Evolutionary conservation across 352 stramenopile species (phyloP).

Genomic region (Hyaloperonospora brassicae): DNA sequence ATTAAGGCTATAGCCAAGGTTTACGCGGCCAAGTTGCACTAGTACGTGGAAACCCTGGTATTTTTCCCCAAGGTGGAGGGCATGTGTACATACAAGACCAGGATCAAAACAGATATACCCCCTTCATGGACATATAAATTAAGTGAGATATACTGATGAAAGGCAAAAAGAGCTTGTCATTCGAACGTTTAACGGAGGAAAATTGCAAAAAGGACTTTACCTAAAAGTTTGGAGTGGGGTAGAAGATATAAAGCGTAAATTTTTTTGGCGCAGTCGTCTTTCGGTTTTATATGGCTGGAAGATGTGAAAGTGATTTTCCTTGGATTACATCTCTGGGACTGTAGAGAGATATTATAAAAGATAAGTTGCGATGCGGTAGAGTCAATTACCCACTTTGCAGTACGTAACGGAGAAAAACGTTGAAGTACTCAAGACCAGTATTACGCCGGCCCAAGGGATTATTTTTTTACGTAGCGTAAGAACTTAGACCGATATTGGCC

Average conservation of each 20-base stretch:
- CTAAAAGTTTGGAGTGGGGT: conserved; percentile 7
- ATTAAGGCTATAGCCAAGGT: no score
- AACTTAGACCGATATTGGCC: conserved; percentile 4
- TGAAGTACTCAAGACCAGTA: conserved; percentile 3
- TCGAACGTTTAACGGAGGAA: conserved; percentile 2
- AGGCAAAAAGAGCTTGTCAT: conserved; percentile 5
- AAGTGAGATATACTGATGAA: not conserved
- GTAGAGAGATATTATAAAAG: not conserved
- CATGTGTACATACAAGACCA: no score
- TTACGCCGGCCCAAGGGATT: conserved; percentile 10
- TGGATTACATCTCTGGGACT: not conserved
- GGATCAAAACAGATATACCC: not conserved
- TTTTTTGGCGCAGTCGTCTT: conserved; percentile 4
- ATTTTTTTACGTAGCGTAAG: conserved; percentile 6
- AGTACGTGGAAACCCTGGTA: no score
- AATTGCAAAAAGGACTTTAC: conserved; percentile 2
- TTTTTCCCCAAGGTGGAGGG: no score
- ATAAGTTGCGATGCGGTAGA: conserved; percentile 7
- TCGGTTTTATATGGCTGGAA: conserved; percentile 2
- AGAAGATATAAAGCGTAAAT: conserved; percentile 6
- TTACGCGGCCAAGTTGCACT: no score
- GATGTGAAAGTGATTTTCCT: not conserved
- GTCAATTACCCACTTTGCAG: conserved; percentile 4
- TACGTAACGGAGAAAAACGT: conserved; percentile 16
- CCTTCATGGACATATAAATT: no score